Base-by-base conservation (phyloP, 2,329 filamentous ascomycete genomes). In the Stemphylium lycopersici region DNA sequence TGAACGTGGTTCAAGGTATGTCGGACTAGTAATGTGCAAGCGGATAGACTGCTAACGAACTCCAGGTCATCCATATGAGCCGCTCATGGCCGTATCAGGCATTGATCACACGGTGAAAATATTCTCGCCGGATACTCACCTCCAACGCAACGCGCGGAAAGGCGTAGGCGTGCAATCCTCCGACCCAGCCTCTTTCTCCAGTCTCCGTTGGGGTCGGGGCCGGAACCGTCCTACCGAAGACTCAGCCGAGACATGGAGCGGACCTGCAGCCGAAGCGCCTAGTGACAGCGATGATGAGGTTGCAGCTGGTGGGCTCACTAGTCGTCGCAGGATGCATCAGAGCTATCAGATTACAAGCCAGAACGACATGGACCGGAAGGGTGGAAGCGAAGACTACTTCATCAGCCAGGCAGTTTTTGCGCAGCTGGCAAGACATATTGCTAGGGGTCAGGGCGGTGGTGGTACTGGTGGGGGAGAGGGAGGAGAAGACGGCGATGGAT, bases 71-170 rank as follows among this genome's bases (percentile, higher is more conserved):
- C 87, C 87, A 1, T 87, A 87, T 62, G 87, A 89, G 67, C 85
- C 86, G 1, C 84, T 85, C 56, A 78, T 89, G 52, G 87, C 87
- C 2, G 85, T 84, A 26, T 86, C 84, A 2, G 87, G 87, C 16
- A 89, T 89, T 54, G 87, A 89, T 59, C 81, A 84, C 62, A 88
- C 86, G 0, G 83, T 89, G 74, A 89, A 89, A 66, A 84, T 89
- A 48, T 89, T 89, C 72, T 86, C 83, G 0, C 79, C 85, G 0
- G 86, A 88, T 62, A 78, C 77, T 39, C 78, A 79, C 31, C 82
- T 84, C 13, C 83, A 87, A 58, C 76, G 80, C 32, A 79, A 82
- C 45, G 86, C 86, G 15, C 79, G 82, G 18, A 76, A 78, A 10
- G 85, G 84, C 0, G 75, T 83, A 43, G 85, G 86, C n/a, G 80